Conservation (phyloP, 1,139 yeast genomes). For the Debaryomyces coudertii region DNA sequence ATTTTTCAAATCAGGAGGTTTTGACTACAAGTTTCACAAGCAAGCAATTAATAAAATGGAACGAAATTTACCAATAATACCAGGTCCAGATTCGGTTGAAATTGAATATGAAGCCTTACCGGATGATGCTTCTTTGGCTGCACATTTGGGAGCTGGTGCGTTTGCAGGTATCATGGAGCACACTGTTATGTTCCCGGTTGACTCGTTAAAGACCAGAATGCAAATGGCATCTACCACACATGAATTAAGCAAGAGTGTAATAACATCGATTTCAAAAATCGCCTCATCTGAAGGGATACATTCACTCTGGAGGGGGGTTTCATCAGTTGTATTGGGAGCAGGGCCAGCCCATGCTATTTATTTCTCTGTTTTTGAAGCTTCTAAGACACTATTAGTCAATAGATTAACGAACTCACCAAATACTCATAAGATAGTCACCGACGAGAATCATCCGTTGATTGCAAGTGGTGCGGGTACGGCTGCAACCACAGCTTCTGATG, state of each 20-base stretch:
- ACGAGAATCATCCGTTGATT: constrained; percentile 75
- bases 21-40: background rate
- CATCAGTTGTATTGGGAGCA: constrained; percentile 94
- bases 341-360: constrained; percentile 99
- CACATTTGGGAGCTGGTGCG: constrained; percentile 90
- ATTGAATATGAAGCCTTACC: constrained; percentile 93
- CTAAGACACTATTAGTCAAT: constrained; percentile 63
- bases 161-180: constrained; percentile 99
- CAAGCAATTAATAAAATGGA: constrained; percentile 5
- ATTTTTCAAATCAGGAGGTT: background rate
- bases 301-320: constrained; percentile 93
- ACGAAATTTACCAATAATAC: constrained; percentile 14
- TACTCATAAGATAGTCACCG: constrained; percentile 50
- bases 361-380: constrained; percentile 91
- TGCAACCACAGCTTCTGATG: constrained; percentile 92
- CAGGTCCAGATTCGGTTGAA: constrained; percentile 43
- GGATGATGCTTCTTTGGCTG: constrained; percentile 77
- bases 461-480: constrained; percentile 92
- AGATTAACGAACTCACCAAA: constrained; percentile 35
- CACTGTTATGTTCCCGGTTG: constrained; percentile 95
- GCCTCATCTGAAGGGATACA: constrained; percentile 88
- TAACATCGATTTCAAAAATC: constrained; percentile 70
- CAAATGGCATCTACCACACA: constrained; percentile 62
- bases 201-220: constrained; percentile 94
- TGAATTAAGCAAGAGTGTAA: constrained; percentile 43